Conservation (phyloP, 495 filamentous ascomycete genomes). For the Aspergillus steynii region DNA sequence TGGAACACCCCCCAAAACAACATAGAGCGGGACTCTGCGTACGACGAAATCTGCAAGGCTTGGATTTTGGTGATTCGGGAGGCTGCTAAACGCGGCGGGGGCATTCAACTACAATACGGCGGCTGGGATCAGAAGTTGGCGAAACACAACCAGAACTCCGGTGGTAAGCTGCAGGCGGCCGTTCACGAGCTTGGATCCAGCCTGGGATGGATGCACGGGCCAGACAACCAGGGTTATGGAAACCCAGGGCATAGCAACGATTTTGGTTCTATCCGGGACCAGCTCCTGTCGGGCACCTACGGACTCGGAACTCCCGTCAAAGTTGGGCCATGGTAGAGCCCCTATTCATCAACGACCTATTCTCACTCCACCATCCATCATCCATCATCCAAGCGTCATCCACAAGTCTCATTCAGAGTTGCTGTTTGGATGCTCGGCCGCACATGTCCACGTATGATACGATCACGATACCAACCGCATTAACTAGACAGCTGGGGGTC, state of each 20-base stretch:
- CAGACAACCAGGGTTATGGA: conserved; percentile 46
- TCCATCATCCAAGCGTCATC: conserved; percentile 14
- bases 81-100: conserved; percentile 86
- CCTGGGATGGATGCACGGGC: conserved; percentile 73
- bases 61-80: conserved; percentile 93
- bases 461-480: conserved; percentile 52
- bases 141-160: conserved; percentile 86
- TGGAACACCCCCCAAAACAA: conserved; percentile 86
- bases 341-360: conserved; percentile 8
- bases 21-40: conserved; percentile 88
- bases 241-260: conserved; percentile 45
- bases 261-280: conserved; percentile 69
- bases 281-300: conserved; percentile 77
- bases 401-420: conserved; percentile 17
- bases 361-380: conserved; percentile 15
- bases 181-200: conserved; percentile 72
- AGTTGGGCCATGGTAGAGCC: conserved; percentile 67
- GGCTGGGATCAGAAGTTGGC: conserved; percentile 89
- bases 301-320: conserved; percentile 66
- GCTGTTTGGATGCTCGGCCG: conserved; percentile 34
- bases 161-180: conserved; percentile 78
- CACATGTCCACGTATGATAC: conserved; percentile 43
- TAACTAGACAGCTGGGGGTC: conserved; percentile 47
- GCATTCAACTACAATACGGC: conserved; percentile 85
- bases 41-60: conserved; percentile 91